A percentile compares a stretch with the other conserved stretches of the same genome.
phyloP scores from a whole-genome alignment of 2,329 filamentous ascomycete species.

The Claviceps sp. region DNA sequence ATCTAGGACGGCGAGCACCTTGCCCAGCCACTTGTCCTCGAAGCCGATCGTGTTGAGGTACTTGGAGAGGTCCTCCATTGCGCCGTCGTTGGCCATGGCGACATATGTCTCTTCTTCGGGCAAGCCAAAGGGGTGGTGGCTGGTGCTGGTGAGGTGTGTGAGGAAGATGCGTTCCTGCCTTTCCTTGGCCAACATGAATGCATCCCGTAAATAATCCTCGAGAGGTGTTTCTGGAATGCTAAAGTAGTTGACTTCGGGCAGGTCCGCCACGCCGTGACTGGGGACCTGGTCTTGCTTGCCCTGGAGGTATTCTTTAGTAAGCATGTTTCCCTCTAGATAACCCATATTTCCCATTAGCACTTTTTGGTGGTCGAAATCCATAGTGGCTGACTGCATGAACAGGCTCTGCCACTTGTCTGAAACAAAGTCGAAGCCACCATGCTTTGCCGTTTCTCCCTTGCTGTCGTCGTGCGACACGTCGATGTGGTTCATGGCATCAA shows the following conservation, averaged over 20 bases:
- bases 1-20: slow-evolving; percentile 17
- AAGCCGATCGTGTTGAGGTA: slow-evolving; percentile 21
- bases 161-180: slow-evolving; percentile 20
- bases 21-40: slow-evolving; percentile 20
- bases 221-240: slow-evolving; percentile 18
- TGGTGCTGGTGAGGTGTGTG: slow-evolving; percentile 22
- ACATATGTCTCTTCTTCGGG: slow-evolving; percentile 16
- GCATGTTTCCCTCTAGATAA: slow-evolving; percentile 12
- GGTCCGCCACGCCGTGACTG: slow-evolving; percentile 15
- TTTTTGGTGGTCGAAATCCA: slow-evolving; percentile 18
- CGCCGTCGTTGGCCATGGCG: slow-evolving; percentile 11
- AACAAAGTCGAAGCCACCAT: slow-evolving; percentile 9
- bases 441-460: neutral
- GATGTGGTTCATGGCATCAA: slow-evolving; percentile 19
- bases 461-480: slow-evolving; percentile 6
- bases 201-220: slow-evolving; percentile 20
- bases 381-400: slow-evolving; percentile 19
- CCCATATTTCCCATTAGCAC: slow-evolving; percentile 17
- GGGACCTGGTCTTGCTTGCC: slow-evolving; percentile 10
- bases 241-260: slow-evolving; percentile 22
- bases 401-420: slow-evolving; percentile 17
- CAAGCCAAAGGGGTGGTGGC: slow-evolving; percentile 20
- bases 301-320: slow-evolving; percentile 18
- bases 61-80: slow-evolving; percentile 17
- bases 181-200: slow-evolving; percentile 17